Evolutionary conservation across 345 rosid genomes (phyloP), one percentile per base, ranked within the genome.

Genomic region (Xanthoceras sorbifolium): DNA sequence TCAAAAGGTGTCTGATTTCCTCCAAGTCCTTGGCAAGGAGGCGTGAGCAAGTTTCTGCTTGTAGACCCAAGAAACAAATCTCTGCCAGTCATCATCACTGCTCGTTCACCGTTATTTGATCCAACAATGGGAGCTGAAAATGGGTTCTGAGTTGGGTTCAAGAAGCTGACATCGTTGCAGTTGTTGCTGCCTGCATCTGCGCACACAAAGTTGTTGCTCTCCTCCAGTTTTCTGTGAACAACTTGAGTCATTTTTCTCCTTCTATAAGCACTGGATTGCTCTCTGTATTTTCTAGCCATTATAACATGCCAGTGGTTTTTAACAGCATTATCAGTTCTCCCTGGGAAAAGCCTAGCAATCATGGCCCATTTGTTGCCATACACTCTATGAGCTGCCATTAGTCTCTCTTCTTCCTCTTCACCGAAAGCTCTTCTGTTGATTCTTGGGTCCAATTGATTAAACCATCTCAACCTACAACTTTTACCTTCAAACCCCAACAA

Each of bases 281-380:
- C 81, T 36, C 90, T 87, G 73, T 81, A 70, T 77, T 88, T 88
- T 79, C 91, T 84, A 3, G 93, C 91, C 93, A 88, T 88, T 66
- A 88, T 84, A 5, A 90, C 93, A 86, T 90, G 93, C 91, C 91
- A 90, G 6, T 86, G 93, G 69, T 90, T 90, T 50, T 90, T 90
- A 0, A 90, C 86, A 29, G 91, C 84, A 86, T 90, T 90, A 50
- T 90, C 93, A 62, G 93, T 90, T 70, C 93, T 86, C 36, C 93
- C 91, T 20, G 87, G 87, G 64, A 90, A 90, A 59, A 90, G 78
- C 80, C 84, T 84, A 6, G 93, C 84, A 76, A 90, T 88, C 81
- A 85, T 69, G 6, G 93, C 90, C 93, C 93, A 90, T 77, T 86
- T 90, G 89, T 88, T 88, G 26, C 93, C 93, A 68, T 85, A 83